Base-by-base conservation (phyloP, 257 asterid species). In the Mitragyna speciosa region DNA sequence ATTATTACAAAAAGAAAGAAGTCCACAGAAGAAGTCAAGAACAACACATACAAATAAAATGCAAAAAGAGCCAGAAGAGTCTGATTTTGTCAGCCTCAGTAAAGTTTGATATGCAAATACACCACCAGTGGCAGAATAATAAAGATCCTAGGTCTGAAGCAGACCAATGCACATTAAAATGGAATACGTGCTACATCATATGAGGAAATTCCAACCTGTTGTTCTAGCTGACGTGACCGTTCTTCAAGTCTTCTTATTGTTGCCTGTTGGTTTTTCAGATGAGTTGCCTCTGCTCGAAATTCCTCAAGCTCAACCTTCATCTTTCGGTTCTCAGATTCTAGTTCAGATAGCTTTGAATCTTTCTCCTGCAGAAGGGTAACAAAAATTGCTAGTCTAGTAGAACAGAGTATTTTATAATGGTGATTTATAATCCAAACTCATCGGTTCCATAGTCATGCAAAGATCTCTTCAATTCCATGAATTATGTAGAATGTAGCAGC, bases 221-320 rank as follows among this genome's bases (percentile, higher is more conserved):
- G 99, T 86, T 96, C 99, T 82, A 96, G 90, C 84, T 94, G 99
- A 83, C 98, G 98, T 78, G 93, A 87, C 80, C 99, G 96, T 83
- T 96, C 99, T 89, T 96, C 98, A 77, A 96, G 97, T 84, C 97
- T 91, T 90, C 97, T 90, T 83, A 96, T 94, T 51, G 98, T 96
- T 19, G 98, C 93, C 84, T 96, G 99, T 83, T 96, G 99, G 86
- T 96, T 96, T 89, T 94, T 96, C 89, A 96, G 85, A 87, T 96
- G 97, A 77, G 98, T 88, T 73, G 99, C 94, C 87, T 96, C 99
- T 11, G 97, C 90, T 71, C 97, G 94, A 84, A 89, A 96, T 82
- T 96, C 98, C 85, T 96, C 99, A 79, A 96, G 99, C 86, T 96
- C 99, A 86, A 92, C 94, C 90, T 92, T 96, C 98, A 96, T 96